Evolutionary conservation across 2,329 filamentous ascomycete genomes (phyloP), one percentile per base, ranked within the genome.

Genomic region (Fusarium sp.): DNA sequence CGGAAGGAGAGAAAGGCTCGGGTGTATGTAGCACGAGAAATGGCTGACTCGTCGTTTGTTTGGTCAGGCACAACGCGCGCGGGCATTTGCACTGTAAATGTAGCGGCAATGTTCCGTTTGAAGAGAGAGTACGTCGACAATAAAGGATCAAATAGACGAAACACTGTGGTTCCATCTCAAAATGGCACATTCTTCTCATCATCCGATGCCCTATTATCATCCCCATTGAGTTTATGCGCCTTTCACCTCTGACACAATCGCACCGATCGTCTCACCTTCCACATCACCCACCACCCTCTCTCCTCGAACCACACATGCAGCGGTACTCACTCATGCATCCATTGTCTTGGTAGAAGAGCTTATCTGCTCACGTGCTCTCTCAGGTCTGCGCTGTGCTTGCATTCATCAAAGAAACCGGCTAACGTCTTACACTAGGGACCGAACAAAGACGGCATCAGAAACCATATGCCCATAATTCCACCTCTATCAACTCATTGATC

Each of bases 311-410:
- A 58, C 20, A 45, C 35, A 9, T 63, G 32, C 57, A 48, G 43
- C 48, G 27, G 37, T 25, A 57, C 45, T 41, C 43, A 13, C 23
- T 16, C 23, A 50, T 43, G 41, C 60, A 64, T 16, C 35, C 35
- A 37, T 37, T 58, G 30, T 52, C 48, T 52, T 32, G 39, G 41
- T 27, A 16, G 11, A 35, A 10, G n/a, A 16, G 14, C 32, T 23
- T 57, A 35, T 23, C 13, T 23, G 6, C 58, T 67, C 67, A 70
- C 50, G 57, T 67, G 50, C 39, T 23, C 11, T 4, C 16, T n/a
- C 39, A 35, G 8, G 23, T 37, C 20, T 67, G 58, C 37, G 18
- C 50, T 58, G 25, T 34, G 43, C 18, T 39, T 57, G 23, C 45
- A 67, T 41, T n/a, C 48, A 30, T n/a, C 48, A 32, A 20, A 20